Base-by-base conservation (phyloP, 2,329 filamentous ascomycete genomes). In the Aspergillus jensenii region DNA sequence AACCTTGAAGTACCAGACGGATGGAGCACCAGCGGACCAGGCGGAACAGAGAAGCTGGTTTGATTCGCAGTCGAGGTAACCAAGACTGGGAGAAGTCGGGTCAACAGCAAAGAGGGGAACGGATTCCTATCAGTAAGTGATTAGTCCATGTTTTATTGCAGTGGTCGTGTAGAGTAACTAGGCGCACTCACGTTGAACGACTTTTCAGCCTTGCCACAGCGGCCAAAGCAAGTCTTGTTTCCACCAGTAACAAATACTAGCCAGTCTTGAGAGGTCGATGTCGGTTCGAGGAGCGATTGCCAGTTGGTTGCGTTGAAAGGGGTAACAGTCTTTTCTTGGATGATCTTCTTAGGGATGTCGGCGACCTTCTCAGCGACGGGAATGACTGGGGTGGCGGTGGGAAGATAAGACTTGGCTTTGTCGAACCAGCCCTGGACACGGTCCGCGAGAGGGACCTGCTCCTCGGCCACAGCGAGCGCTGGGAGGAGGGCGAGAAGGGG, bases 221-320 rank as follows among this genome's bases (percentile, higher is more conserved):
- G 73, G 61, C 85, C 85, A 65, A 81, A 86, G 76, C 86, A 88
- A 39, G 84, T 86, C 72, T 82, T 82, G 76, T 88, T 88, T 45
- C 84, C 85, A 59, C 86, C 86, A 5, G 84, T 87, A 45, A 86
- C 71, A 68, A 79, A 87, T 52, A 88, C 71, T 63, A 86, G 74
- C 84, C 84, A 88, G 79, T 83, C 67, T 78, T 82, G 45, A 71
- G 75, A 59, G 74, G 71, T 58, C 3, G 67, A 62, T 25, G 72
- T 67, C 17, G 77, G 75, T 39, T 71, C 77, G 37, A 88, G 69
- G 50, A 83, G 71, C 49, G 79, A 71, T 66, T 83, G 76, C 81
- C 83, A 86, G 77, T 87, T 88, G 60, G 79, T 76, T 61, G 83
- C 67, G 44, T 79, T 85, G 58, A 88, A 69, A 12, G 74, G 71